Evolutionary conservation across 352 stramenopile species (phyloP), one percentile per base, ranked within the genome.

Genomic region (Pythium aphanidermatum): DNA sequence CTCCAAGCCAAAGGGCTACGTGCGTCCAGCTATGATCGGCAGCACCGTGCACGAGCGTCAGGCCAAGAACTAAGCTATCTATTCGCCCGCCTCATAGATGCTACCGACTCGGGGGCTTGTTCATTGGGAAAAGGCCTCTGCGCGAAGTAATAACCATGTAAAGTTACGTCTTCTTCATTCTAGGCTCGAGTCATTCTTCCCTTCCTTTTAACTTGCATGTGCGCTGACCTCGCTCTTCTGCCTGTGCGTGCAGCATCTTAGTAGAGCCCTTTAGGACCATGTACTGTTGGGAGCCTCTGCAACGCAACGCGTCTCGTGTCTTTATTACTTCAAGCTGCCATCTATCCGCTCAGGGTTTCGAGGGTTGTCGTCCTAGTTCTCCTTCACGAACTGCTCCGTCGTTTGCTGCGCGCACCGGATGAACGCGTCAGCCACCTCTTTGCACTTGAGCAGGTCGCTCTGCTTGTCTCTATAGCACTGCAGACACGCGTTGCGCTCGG

Each of bases 391-490:
- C 65, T 79, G 71, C 65, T 86, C 80, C n/a, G 81, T 91, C 35
- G 79, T 82, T 63, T 84, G 62, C 50, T 86, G 74, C 30, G 78
- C 74, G 59, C 81, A 93, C 27, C 68, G 78, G 37, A 87, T 64
- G 40, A 93, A 93, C 46, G 81, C 81, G 46, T 93, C 81, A 35
- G 81, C 77, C 49, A 93, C 74, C 63, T 93, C 71, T 69, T 87
- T 86, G 70, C 81, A 93, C 55, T 81, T 65, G 44, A 93, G 74
- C 32, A 93, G 52, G 62, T 91, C 63, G 51, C 63, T 76, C 55
- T 80, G 63, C 56, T 86, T 75, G 69, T 88, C 74, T 72, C 69
- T 74, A 83, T 93, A 93, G 65, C 81, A 93, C 60, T 90, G 65
- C 65, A 93, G 72, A 43, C 76, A 90, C 43, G 76, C 74, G 27